Conservation (phyloP, 257 asterid genomes). For the Ocimum tenuiflorum region DNA sequence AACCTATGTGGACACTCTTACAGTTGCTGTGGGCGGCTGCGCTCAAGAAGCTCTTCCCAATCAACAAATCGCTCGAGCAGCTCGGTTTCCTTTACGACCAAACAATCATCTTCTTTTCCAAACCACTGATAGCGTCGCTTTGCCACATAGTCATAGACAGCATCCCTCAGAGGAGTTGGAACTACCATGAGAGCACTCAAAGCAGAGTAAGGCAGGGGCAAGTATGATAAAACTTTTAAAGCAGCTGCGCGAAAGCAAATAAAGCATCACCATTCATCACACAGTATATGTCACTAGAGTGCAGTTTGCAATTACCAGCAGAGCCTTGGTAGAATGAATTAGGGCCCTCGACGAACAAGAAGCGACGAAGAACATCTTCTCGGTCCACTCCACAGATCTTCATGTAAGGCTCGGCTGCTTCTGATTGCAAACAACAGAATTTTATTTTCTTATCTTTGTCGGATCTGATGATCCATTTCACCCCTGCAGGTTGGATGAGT, state of each 20-base stretch:
- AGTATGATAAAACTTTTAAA: conserved; percentile 58
- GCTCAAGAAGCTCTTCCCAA: conserved; percentile 67
- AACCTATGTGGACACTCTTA: conserved; percentile 10
- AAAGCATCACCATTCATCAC: not conserved
- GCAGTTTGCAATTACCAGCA: conserved; percentile 42
- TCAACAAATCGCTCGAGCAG: conserved; percentile 78
- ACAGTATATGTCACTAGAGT: not conserved
- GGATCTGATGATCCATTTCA: conserved; percentile 67
- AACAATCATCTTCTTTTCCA: conserved; percentile 65
- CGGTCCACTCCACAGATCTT: conserved; percentile 46
- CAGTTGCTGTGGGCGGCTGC: conserved; percentile 27
- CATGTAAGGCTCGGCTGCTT: conserved; percentile 91
- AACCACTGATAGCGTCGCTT: conserved; percentile 70
- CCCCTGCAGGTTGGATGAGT: conserved; percentile 44
- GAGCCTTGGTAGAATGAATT: conserved; percentile 81
- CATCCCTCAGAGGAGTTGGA: conserved; percentile 83
- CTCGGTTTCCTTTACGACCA: conserved; percentile 70
- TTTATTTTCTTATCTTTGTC: conserved; percentile 72
- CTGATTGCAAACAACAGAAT: conserved; percentile 85
- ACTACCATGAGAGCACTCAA: conserved; percentile 50
- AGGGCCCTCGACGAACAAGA: conserved; percentile 78
- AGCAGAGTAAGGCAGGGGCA: conserved; percentile 72
- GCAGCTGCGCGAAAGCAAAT: conserved; percentile 55
- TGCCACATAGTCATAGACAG: conserved; percentile 68
- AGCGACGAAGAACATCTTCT: conserved; percentile 69